A percentile compares a stretch with the other conserved stretches of the same genome.
phyloP scores from a whole-genome alignment of 2,329 filamentous ascomycete genomes.

The Scytalidium sp. region DNA sequence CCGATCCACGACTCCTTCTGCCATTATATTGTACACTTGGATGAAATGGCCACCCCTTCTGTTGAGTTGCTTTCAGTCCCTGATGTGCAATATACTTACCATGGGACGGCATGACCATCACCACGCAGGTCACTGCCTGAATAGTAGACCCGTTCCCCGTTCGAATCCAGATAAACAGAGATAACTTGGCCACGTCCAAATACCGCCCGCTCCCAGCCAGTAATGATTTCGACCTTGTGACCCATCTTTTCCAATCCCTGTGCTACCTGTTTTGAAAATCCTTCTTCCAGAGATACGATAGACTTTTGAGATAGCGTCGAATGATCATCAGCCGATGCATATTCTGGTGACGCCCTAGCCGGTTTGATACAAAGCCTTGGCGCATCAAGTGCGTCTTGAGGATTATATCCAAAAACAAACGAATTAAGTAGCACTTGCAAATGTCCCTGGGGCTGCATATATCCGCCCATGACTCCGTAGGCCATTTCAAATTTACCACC shows the following conservation, averaged over 20 bases:
- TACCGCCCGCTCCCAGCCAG: constrained; percentile 57
- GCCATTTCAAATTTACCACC: neutral
- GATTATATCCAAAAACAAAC: neutral
- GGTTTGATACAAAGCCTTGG: neutral
- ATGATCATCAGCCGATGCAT: constrained; percentile 15
- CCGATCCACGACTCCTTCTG: too few species aligned
- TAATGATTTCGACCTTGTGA: constrained; percentile 66
- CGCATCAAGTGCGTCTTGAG: constrained; percentile 2
- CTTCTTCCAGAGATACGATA: constrained; percentile 55
- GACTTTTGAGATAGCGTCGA: constrained; percentile 11
- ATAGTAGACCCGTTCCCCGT: constrained; percentile 71
- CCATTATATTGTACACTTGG: too few species aligned
- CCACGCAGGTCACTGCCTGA: constrained; percentile 82
- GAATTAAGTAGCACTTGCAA: constrained; percentile 1
- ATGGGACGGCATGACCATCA: constrained; percentile 53
- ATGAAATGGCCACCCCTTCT: too few species aligned
- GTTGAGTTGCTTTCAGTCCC: too few species aligned
- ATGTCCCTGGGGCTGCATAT: constrained; percentile 3
- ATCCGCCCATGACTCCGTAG: constrained; percentile 3
- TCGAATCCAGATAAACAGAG: constrained; percentile 66
- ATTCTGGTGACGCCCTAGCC: neutral
- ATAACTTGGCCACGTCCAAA: constrained; percentile 88
- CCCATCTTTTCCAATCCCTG: constrained; percentile 65
- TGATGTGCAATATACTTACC: too few species aligned
- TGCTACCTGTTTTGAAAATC: constrained; percentile 65